Base-by-base conservation (phyloP, 352 stramenopile genomes). In the Thraustochytrium sp. region DNA sequence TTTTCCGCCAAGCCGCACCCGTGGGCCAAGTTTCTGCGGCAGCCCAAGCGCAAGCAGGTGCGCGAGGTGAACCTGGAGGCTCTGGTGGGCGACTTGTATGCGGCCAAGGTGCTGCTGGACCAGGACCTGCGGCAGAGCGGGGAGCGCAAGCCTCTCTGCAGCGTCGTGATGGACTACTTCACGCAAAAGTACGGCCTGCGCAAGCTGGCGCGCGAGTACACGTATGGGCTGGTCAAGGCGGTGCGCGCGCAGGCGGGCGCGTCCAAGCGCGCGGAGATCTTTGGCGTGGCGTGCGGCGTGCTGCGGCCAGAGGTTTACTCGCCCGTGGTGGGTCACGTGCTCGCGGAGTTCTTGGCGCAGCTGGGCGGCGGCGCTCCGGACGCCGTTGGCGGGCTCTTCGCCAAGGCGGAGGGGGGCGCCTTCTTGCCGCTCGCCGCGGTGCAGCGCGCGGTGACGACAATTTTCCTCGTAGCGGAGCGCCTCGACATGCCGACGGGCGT, bases 151-250 rank as follows among this genome's bases (percentile, higher is more conserved):
- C 75, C 53, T 3, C 48, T 84, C 4, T 54, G 40, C 34, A 84
- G 84, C 23, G 40, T 78, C 3, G 61, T 84, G 8, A 80, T 82
- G 55, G 40, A 84, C 62, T 84, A 80, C 2, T 84, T 84, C 63
- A 84, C 75, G 26, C 75, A 84, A 62, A 84, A 84, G 44, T 84
- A 84, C 38, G 75, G 75, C 63, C 26, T 84, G 23, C 40, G 49
- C 3, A 84, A 84, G 48, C 53, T 84, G 3, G 56, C 75, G 21
- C 40, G 48, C 18, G 75, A 84, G 59, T 82, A 84, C 75, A 80
- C 49, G 59, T 42, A 38, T 84, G 75, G 59, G 26, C 26, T 84
- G 16, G 75, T 84, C 29, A 56, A 84, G 31, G 42, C 56, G 18
- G 40, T 84, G 16, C 53, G 62, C 23, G 40, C 29, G 36, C 29